These are phyloP conservation scores for Grosmannia clavigera DNA, from an alignment of 2,329 filamentous ascomycete genomes.

Conservation along the genomic window DNA sequence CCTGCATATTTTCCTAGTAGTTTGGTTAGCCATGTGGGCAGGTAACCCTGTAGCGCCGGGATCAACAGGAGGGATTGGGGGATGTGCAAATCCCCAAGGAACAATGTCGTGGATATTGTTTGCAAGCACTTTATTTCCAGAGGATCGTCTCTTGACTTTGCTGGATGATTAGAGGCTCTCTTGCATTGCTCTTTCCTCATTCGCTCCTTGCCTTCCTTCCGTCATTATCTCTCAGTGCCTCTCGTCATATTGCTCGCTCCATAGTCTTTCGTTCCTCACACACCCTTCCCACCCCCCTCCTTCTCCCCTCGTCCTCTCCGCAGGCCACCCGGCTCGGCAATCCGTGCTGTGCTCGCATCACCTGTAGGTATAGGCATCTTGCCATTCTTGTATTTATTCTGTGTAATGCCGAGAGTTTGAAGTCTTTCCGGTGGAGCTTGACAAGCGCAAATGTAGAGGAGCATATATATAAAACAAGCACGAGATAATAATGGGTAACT, in stretches of 20 bases:
- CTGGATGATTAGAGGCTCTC: neutral
- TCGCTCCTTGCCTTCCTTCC: neutral
- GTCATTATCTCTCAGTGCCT: neutral
- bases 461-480: neutral
- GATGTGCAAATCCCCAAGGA: neutral
- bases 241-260: neutral
- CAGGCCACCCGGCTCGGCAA: neutral
- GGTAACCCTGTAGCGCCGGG: neutral
- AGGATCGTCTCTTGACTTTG: too few relatives aligned
- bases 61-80: neutral
- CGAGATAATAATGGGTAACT: neutral
- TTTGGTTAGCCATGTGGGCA: neutral
- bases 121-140: too few relatives aligned
- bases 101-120: too few relatives aligned
- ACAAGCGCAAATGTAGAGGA: neutral
- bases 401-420: neutral
- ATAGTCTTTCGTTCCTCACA: neutral
- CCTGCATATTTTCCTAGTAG: neutral
- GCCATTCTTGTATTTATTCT: neutral
- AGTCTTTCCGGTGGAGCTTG: neutral
- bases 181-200: neutral
- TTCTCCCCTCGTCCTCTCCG: neutral
- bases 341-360: neutral
- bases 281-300: neutral
- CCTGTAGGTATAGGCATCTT: neutral